Base-by-base conservation (phyloP, 495 filamentous ascomycete species). In the Hypoxylon perforatum region DNA sequence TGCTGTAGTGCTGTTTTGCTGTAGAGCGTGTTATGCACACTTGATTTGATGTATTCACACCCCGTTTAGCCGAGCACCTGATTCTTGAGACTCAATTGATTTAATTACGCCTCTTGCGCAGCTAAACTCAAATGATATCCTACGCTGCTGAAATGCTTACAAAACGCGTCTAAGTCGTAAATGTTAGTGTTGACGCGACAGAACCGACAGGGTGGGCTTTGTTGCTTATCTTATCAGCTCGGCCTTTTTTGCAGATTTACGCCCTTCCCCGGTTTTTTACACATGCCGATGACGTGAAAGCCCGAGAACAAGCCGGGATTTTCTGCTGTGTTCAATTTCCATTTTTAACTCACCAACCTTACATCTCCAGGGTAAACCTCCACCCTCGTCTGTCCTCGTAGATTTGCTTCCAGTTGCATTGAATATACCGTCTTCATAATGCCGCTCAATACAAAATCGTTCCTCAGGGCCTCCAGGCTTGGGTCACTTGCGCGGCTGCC, bases 401-500 rank as follows among this genome's bases (percentile, higher is more conserved):
- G 14, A 38, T 8, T 39, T 42, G 30, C 28, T 28, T 3, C 3
- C 25, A 28, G 10, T 25, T 14, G 11, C 23, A 12, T 4, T 42
- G 22, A 15, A 38, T 21, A 28, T 47, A 28, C 14, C 25, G 21
- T 46, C 7, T 47, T 17, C 53, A 65, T 10, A 18, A 72, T 75
- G 66, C 66, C 70, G 21, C 66, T 63, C 10, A 69, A 70, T 28
- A 66, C 63, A 54, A 65, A 47, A 50, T 41, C 72, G 2, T 46
- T 75, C 8, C 61, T 75, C 61, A 63, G 66, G 33, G 63, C 67
- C 25, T 69, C 70, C n/a, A 63, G 67, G 49, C 67, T 73, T n/a
- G 57, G 71, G 28, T 65, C 61, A 19, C 19, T 63, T 17, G 59
- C 61, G 42, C 69, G 65, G 28, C 62, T 53, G 46, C 47, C 60